Base-by-base conservation (phyloP, 352 stramenopile species). In the Pythium scleroteichum region DNA sequence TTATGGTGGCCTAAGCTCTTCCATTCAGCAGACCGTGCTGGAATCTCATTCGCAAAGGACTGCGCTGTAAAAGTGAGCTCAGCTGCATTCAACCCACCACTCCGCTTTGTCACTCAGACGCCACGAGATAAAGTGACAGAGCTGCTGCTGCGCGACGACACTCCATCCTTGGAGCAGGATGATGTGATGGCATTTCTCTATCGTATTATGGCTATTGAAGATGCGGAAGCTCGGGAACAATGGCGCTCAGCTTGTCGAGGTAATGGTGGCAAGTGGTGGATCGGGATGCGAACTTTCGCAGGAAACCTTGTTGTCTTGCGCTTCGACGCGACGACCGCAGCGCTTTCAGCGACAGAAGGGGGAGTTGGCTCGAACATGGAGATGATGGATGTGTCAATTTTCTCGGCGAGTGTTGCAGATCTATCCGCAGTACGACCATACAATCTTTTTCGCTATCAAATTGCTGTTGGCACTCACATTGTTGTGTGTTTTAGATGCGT, bases 321-420 rank as follows among this genome's bases (percentile, higher is more conserved):
- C 2, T 64, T 81, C 16, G 45, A 52, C 1, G 23, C 59, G 12
- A 45, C 46, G 6, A 47, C 17, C 3, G 22, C 27, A 22, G 23
- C 16, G 4, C 19, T 53, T 14, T 16, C 33, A 1, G 47, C 60
- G 13, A 1, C 24, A 38, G 17, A 40, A 49, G 42, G 56, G 1
- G 66, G 47, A 12, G 53, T 69, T 17, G 54, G 55, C 26, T 59
- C 71, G 8, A 32, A 26, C 41, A 61, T 73, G 12, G 55, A 66
- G 22, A 62, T 44, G 41, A 64, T 87, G 32, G 77, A 87, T 40
- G 42, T 87, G 3, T 69, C 64, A 8, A 61, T 86, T 9, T 71
- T 89, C 46, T 75, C 79, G n/a, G 87, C 79, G 10, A 75, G 76
- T 42, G 47, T 75, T 1, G 69, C 69, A 2, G 81, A 91, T 65